Evolutionary conservation across 805 yeast species (phyloP).

Genomic region (Kodamaea neixiangensis): DNA sequence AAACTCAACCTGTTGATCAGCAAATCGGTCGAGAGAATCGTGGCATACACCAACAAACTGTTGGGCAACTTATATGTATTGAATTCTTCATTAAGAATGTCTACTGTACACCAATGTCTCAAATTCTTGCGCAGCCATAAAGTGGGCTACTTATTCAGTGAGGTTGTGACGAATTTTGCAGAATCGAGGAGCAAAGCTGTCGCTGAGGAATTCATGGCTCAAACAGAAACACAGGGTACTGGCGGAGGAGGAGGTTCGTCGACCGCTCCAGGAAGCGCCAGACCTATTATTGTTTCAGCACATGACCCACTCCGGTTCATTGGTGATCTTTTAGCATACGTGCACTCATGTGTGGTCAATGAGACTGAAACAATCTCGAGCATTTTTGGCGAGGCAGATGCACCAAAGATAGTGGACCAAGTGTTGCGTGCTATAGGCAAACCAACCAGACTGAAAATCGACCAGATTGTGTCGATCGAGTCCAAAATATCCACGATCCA

Average conservation of each 20-base stretch:
- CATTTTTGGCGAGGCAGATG: constrained; percentile 45
- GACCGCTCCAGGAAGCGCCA: constrained; percentile 10
- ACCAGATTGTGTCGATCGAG: constrained; percentile 68
- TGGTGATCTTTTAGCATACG: constrained; percentile 86
- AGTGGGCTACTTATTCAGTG: constrained; percentile 50
- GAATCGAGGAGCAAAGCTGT: constrained; percentile 67
- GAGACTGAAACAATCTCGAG: constrained; percentile 76
- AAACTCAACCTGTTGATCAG: constrained; percentile 55
- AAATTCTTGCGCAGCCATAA: constrained; percentile 32
- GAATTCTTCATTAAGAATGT: constrained; percentile 25
- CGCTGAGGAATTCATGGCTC: constrained; percentile 66
- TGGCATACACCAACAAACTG: constrained; percentile 32
- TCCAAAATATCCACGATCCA: constrained; percentile 54
- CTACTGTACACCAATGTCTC: constrained; percentile 34
- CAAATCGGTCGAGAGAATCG: constrained; percentile 32
- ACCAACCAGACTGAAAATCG: constrained; percentile 65
- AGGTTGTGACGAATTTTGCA: constrained; percentile 61
- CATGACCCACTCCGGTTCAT: constrained; percentile 81
- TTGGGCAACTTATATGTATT: constrained; percentile 32
- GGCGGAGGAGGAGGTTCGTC: not conserved
- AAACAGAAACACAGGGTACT: constrained; percentile 20
- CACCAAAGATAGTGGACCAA: constrained; percentile 30
- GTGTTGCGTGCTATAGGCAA: constrained; percentile 53
- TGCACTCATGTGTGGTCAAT: constrained; percentile 82
- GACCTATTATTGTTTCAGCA: constrained; percentile 64